A percentile compares a stretch with the other conserved stretches of the same genome.
Conservation (phyloP, 768 basidiomycete species). For the Sistotremastrum suecicum region DNA sequence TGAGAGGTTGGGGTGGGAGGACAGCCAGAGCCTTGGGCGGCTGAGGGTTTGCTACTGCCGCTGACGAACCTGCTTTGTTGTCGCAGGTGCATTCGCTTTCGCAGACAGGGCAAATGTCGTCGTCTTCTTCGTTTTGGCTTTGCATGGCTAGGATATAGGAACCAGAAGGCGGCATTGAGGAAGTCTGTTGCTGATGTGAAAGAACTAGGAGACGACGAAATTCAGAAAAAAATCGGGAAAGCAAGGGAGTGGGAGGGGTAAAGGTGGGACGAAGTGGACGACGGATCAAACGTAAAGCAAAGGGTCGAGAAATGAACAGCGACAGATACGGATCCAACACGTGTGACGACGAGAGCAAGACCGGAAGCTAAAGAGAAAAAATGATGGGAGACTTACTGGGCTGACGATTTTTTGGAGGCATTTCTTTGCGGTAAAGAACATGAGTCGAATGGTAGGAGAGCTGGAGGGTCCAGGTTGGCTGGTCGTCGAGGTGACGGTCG, state of each 20-base stretch:
- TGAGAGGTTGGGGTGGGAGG: constrained; percentile 35
- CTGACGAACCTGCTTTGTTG: constrained; percentile 24
- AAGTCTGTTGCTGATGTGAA: constrained; percentile 29
- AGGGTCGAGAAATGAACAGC: neutral
- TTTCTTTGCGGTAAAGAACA: constrained; percentile 22
- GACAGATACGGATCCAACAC: constrained; percentile 31
- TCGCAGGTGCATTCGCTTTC: constrained; percentile 78
- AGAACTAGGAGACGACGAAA: constrained; percentile 12
- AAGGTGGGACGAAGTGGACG: constrained; percentile 7
- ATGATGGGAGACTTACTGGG: constrained; percentile 12
- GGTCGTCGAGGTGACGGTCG: neutral
- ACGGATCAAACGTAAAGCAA: constrained; percentile 14
- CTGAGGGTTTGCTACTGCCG: constrained; percentile 10
- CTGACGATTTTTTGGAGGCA: constrained; percentile 22
- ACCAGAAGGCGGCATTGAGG: constrained; percentile 55
- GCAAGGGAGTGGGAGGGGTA: constrained; percentile 6
- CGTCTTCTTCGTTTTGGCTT: constrained; percentile 50
- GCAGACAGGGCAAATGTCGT: constrained; percentile 84
- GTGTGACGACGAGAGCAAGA: neutral
- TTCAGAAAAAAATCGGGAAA: constrained; percentile 7
- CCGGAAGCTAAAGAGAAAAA: constrained; percentile 7
- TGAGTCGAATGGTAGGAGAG: constrained; percentile 9
- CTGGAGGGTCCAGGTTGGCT: constrained; percentile 23
- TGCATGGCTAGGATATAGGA: constrained; percentile 44
- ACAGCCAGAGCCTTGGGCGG: constrained; percentile 24